Percentiles rank a stretch among this genome's conserved stretches.
Conservation (phyloP, 805 yeast species). For the Debaryomyces prosopidis region DNA sequence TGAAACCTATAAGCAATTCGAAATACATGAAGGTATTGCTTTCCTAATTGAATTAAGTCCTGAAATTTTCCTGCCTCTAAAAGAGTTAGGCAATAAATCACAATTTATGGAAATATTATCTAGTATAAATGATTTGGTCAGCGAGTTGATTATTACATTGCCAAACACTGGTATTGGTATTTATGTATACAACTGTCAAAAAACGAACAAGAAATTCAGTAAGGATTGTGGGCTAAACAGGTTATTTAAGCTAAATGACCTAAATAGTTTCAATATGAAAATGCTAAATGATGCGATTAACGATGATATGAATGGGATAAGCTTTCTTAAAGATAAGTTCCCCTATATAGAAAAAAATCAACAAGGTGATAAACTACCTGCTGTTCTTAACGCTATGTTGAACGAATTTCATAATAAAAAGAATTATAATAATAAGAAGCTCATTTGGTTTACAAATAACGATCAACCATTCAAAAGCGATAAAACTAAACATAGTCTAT, state of each 20-base stretch:
- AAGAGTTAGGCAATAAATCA: slow-evolving; percentile 36
- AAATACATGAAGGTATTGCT: slow-evolving; percentile 61
- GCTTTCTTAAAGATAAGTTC: slow-evolving; percentile 2
- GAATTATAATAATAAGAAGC: slow-evolving; percentile 53
- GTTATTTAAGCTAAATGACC: slow-evolving; percentile 52
- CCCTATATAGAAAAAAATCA: slow-evolving; percentile 13
- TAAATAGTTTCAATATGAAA: slow-evolving; percentile 61
- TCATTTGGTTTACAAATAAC: slow-evolving; percentile 74
- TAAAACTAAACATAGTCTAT: slow-evolving; percentile 48
- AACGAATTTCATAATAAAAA: slow-evolving; percentile 54
- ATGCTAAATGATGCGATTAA: slow-evolving; percentile 49
- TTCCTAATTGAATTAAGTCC: slow-evolving; percentile 64
- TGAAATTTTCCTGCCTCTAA: slow-evolving; percentile 37
- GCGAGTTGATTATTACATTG: slow-evolving; percentile 61
- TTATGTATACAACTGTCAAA: slow-evolving; percentile 54
- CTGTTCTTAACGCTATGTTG: slow-evolving; percentile 50
- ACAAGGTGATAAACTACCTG: slow-evolving; percentile 24
- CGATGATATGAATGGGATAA: slow-evolving; percentile 30
- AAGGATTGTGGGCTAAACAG: slow-evolving; percentile 46
- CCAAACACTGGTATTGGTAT: slow-evolving; percentile 79
- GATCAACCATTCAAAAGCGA: slow-evolving; percentile 59
- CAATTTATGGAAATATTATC: slow-evolving; percentile 54
- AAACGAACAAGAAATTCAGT: slow-evolving; percentile 26
- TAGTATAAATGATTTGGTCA: slow-evolving; percentile 60
- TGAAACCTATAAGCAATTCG: slow-evolving; percentile 35